phyloP scores from a whole-genome alignment of 441 rosid species.

The Codiaeum variegatum region DNA sequence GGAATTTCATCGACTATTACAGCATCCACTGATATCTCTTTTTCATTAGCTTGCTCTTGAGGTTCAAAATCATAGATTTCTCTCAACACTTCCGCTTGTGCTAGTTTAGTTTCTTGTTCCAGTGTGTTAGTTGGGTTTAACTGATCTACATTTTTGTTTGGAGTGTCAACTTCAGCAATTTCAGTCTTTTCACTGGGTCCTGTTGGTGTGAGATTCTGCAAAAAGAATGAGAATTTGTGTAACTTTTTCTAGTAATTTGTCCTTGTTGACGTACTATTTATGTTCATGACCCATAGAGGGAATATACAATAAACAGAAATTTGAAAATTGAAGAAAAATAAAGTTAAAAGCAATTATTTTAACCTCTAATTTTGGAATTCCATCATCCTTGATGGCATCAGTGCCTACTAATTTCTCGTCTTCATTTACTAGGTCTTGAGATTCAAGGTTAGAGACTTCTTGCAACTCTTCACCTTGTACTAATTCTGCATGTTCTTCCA shows the following conservation, averaged over 20 bases:
- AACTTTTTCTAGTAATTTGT: neutral
- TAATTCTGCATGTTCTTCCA: slow-evolving; percentile 20
- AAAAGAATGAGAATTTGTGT: neutral
- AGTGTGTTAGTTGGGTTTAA: slow-evolving; percentile 5
- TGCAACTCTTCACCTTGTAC: slow-evolving; percentile 13
- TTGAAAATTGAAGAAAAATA: neutral
- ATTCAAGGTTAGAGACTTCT: slow-evolving; percentile 18
- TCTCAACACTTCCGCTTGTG: slow-evolving; percentile 11
- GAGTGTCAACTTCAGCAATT: slow-evolving; percentile 23
- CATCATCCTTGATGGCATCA: neutral
- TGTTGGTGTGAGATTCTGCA: slow-evolving; percentile 24
- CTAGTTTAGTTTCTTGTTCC: slow-evolving; percentile 21
- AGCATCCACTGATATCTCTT: slow-evolving; percentile 5
- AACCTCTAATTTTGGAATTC: neutral
- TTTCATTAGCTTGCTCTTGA: slow-evolving; percentile 23
- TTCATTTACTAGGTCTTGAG: slow-evolving; percentile 27
- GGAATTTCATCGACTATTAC: neutral
- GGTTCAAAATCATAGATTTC: slow-evolving; percentile 22
- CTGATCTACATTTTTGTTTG: slow-evolving; percentile 19
- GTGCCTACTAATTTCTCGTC: neutral
- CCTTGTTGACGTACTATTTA: neutral
- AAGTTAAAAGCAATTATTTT: neutral
- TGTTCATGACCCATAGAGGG: neutral
- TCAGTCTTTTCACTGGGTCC: slow-evolving; percentile 21
- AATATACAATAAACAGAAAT: no score